Evolutionary conservation across 345 rosid species (phyloP).

Genomic region (Eucalyptus tenuipes): DNA sequence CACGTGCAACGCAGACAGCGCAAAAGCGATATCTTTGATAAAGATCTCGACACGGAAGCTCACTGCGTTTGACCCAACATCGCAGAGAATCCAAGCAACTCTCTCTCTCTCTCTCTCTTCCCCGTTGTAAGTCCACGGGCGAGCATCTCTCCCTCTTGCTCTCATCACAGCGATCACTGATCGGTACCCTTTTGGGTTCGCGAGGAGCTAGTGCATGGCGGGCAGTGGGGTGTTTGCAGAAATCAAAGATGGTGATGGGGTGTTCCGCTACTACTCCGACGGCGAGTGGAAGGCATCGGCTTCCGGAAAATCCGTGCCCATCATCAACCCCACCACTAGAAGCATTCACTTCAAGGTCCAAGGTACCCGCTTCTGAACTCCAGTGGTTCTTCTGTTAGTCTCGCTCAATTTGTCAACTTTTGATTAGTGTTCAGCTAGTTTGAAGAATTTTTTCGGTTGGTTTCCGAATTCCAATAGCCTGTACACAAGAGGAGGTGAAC

Average conservation of each 20-base stretch:
- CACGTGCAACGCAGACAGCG: background rate
- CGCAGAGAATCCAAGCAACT: background rate
- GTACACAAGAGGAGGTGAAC: conserved; percentile 96
- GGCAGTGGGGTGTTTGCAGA: conserved; percentile 74
- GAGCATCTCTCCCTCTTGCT: background rate
- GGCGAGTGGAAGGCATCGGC: conserved; percentile 82
- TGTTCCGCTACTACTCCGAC: conserved; percentile 70
- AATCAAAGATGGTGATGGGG: conserved; percentile 61
- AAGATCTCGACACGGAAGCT: background rate
- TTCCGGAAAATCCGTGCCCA: conserved; percentile 70
- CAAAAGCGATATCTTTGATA: background rate
- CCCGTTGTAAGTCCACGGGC: accelerated
- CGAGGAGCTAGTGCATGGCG: conserved; percentile 31
- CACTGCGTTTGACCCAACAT: background rate
- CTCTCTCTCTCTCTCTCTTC: background rate
- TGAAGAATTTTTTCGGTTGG: background rate
- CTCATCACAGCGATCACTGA: background rate
- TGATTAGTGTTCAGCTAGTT: background rate
- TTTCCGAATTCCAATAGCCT: conserved; percentile 27
- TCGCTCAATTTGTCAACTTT: no score
- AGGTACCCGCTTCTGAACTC: conserved; percentile 26
- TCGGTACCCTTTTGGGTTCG: background rate
- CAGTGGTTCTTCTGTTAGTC: background rate
- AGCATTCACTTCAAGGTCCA: conserved; percentile 90
- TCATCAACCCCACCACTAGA: conserved; percentile 74